Evolutionary conservation across 352 stramenopile genomes (phyloP), one percentile per base, ranked within the genome.

Genomic region (Globisporangium okanoganense): DNA sequence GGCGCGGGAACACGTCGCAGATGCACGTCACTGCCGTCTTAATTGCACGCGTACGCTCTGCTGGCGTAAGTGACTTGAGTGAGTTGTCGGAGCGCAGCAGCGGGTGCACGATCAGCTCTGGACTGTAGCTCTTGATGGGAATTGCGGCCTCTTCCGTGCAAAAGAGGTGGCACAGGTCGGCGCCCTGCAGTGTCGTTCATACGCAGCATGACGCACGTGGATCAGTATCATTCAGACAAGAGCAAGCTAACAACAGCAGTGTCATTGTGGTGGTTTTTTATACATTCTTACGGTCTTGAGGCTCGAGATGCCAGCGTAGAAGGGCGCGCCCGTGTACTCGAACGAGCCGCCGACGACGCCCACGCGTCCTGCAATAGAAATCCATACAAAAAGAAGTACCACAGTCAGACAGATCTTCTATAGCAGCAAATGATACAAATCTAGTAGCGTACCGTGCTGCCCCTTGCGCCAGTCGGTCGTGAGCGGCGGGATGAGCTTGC

Each of bases 101-200:
- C 48, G 86, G 86, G 27, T 95, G 86, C 18, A 98, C 96, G 73
- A 99, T 99, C 22, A 99, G 82, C 75, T 99, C 96, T 0, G 96
- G 96, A 61, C 87, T 97, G 79, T 99, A 99, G 63, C 84, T 97
- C 72, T 99, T 99, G 76, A 99, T 98, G 4, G 96, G 92, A 22
- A 97, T 74, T n/a, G 90, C 76, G 0, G 97, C 97, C 62, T 98
- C 91, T 50, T 94, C 66, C 4, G 96, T 92, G 66, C 92, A 98
- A 61, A 99, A 98, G 14, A 99, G 75, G 62, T 97, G 97, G 35
- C 87, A 93, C 63, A 99, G 72, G 78, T 99, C 97, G 16, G 94
- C 94, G 5, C 97, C 97, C 55, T 90, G 62, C 20, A 27, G 20
- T 27, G 29, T n/a, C 3, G 29, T 29, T 29, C 29, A 41, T 27